Percentiles rank a stretch among this genome's conserved stretches.
These are phyloP conservation scores for Plasmodium gonderi DNA, from an alignment of 169 alveolate species.

Conservation along the genomic window DNA sequence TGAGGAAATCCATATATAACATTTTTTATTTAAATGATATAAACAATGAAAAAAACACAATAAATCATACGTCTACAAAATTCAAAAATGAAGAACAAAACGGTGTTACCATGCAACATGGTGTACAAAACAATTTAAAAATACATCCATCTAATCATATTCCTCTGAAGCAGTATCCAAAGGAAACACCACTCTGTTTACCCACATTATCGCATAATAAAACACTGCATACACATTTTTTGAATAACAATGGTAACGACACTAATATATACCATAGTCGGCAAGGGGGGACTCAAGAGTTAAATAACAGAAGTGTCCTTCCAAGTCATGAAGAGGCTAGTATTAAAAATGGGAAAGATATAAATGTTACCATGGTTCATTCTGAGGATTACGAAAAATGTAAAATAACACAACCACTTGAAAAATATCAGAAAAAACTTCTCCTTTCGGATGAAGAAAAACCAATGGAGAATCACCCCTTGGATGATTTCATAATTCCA, in stretches of 20 bases:
- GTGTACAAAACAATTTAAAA: background rate
- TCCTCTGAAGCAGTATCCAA: background rate
- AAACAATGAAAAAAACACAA: background rate
- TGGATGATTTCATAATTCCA: background rate
- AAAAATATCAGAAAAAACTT: background rate
- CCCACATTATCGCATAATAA: background rate
- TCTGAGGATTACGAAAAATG: background rate
- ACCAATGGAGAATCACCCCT: background rate
- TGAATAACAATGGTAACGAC: background rate
- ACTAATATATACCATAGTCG: background rate
- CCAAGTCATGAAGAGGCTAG: background rate
- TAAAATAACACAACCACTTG: background rate
- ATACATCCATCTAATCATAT: too few relatives aligned
- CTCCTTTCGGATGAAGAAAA: background rate
- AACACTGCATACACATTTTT: background rate
- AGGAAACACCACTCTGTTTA: background rate
- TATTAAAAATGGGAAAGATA: background rate
- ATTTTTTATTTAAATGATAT: background rate
- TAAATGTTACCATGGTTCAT: background rate
- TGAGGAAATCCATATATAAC: background rate
- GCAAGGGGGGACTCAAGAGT: background rate
- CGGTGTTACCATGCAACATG: background rate
- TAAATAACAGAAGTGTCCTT: background rate
- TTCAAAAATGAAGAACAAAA: background rate
- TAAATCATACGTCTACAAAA: background rate